Percentiles rank a stretch among this genome's conserved stretches.
Evolutionary conservation across 192 early-diverging fungal genomes (phyloP).

Genomic region (Backusella tuberculispora): DNA sequence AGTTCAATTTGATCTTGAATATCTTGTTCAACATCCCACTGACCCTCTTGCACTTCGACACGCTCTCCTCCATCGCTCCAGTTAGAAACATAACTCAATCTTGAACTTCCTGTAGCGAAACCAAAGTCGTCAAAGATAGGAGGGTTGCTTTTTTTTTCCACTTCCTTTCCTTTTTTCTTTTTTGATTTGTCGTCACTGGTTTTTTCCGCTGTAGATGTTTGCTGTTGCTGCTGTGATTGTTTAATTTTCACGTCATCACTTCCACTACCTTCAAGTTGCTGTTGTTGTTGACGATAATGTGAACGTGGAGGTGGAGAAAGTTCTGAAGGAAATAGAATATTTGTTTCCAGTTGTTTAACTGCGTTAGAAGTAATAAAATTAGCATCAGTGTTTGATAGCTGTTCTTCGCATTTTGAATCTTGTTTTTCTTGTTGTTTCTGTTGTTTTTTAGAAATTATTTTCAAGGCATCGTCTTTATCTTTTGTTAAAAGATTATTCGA

Average conservation of each 20-base stretch:
- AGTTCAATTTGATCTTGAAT: conserved; percentile 1
- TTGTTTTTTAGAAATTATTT: not conserved
- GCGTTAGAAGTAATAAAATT: not conserved
- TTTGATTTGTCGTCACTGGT: not conserved
- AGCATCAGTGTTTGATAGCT: not conserved
- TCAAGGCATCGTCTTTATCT: not conserved
- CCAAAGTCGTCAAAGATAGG: not conserved
- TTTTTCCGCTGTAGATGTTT: not conserved
- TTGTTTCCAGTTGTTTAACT: not conserved
- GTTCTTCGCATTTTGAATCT: not conserved
- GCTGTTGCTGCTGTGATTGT: too few species aligned
- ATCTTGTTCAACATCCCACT: conserved; percentile 12
- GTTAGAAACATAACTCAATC: not conserved
- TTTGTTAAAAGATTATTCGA: not conserved
- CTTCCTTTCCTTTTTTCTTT: not conserved
- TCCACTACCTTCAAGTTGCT: not conserved
- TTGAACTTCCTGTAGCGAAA: not conserved
- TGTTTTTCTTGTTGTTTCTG: not conserved
- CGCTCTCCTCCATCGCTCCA: not conserved
- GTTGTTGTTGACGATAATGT: not conserved
- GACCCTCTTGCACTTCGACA: not conserved
- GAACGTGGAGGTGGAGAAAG: not conserved
- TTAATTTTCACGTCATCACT: not conserved
- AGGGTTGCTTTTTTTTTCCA: not conserved
- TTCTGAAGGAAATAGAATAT: not conserved